phyloP scores from a whole-genome alignment of 208 protist species.

The Acanthamoeba sp. region DNA sequence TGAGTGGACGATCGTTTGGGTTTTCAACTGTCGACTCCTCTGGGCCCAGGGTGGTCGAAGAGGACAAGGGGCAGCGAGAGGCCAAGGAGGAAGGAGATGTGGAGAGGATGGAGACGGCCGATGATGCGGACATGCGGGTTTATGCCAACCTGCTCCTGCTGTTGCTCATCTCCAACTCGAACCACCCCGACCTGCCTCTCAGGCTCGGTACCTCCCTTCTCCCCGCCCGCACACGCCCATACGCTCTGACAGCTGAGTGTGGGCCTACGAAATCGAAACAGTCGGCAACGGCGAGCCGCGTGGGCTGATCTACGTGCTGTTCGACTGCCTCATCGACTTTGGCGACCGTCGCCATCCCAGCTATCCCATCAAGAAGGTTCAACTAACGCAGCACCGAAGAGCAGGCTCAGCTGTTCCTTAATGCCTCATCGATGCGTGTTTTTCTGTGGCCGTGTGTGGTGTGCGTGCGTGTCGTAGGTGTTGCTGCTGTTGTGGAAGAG shows the following conservation, averaged over 20 bases:
- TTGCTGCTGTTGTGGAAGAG: slow-evolving; percentile 72
- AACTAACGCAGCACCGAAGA: too few relatives aligned
- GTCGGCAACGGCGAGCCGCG: not conserved
- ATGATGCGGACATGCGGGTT: slow-evolving; percentile 60
- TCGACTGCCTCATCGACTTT: slow-evolving; percentile 49
- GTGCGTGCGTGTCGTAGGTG: not conserved
- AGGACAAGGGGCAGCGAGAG: not conserved
- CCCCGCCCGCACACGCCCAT: not conserved
- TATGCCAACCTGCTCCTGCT: slow-evolving; percentile 63
- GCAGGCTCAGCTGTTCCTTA: too few relatives aligned
- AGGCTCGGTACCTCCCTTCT: slow-evolving; percentile 18
- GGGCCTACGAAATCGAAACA: not conserved
- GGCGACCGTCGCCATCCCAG: not conserved
- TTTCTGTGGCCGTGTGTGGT: not conserved
- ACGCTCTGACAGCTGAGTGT: too few relatives aligned
- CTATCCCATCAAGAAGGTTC: slow-evolving; percentile 77
- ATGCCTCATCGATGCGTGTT: not conserved
- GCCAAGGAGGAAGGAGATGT: not conserved
- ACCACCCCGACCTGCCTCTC: not conserved
- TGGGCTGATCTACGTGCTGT: slow-evolving; percentile 1
- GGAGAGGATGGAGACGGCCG: not conserved
- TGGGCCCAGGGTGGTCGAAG: not conserved
- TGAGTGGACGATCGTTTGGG: too few relatives aligned
- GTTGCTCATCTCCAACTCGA: slow-evolving; percentile 29
- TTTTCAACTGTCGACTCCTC: too few relatives aligned